Conservation (phyloP, 495 filamentous ascomycete genomes). For the Penicillium daleae region DNA sequence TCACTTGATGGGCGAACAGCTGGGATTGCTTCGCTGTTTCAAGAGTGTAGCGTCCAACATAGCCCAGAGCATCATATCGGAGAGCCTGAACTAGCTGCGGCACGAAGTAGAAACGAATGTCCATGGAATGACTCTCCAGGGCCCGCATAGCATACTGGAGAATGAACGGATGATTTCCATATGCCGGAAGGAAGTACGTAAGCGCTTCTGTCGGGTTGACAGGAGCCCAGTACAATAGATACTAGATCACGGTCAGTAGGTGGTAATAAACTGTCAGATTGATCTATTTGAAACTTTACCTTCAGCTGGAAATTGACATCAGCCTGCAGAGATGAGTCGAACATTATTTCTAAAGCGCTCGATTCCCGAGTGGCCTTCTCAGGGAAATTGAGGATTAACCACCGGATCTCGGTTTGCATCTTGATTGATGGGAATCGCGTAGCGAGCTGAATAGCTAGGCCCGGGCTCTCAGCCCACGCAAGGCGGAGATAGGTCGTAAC, state of each 20-base stretch:
- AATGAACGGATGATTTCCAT: slow-evolving; percentile 91
- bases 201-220: slow-evolving; percentile 92
- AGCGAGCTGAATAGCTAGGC: slow-evolving; percentile 79
- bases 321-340: slow-evolving; percentile 71
- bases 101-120: slow-evolving; percentile 98
- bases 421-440: slow-evolving; percentile 76
- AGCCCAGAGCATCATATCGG: slow-evolving; percentile 92
- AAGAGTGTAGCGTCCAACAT: slow-evolving; percentile 93
- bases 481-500: slow-evolving; percentile 64
- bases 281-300: slow-evolving; percentile 45
- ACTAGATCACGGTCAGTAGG: slow-evolving; percentile 49
- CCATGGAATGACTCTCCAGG: slow-evolving; percentile 87
- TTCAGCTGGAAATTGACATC: slow-evolving; percentile 87
- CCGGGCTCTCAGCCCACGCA: slow-evolving; percentile 83
- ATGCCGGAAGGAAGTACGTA: slow-evolving; percentile 89
- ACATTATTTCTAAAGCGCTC: slow-evolving; percentile 78
- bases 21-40: slow-evolving; percentile 96
- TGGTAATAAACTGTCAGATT: not conserved
- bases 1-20: slow-evolving; percentile 97
- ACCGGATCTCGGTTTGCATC: slow-evolving; percentile 74
- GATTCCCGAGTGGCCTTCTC: slow-evolving; percentile 78
- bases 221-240: slow-evolving; percentile 90
- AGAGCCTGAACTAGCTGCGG: slow-evolving; percentile 96
- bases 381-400: slow-evolving; percentile 77
- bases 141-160: slow-evolving; percentile 98